Conservation (phyloP, 108 stramenopile genomes). For the Discostella stelligeroides region DNA sequence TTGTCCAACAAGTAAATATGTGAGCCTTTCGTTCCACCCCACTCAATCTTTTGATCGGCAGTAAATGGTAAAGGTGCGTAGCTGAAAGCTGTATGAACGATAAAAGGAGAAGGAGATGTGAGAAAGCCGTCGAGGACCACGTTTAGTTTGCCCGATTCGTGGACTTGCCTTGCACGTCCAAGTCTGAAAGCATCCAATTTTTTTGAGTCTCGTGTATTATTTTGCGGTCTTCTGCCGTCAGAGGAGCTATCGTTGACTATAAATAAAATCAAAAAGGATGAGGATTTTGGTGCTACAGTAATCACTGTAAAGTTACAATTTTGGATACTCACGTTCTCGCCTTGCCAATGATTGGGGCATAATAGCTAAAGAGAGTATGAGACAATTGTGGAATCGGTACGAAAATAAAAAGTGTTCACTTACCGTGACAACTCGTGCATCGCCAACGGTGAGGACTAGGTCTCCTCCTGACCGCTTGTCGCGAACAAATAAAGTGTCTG, state of each 20-base stretch:
- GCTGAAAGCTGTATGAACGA: constrained; percentile 72
- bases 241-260: constrained; percentile 83
- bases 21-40: constrained; percentile 17
- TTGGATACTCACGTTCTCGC: constrained; percentile 28
- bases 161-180: constrained; percentile 71
- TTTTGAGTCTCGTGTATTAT: constrained; percentile 79
- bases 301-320: neutral
- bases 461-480: constrained; percentile 77
- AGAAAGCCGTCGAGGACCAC: neutral
- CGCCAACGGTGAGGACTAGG: constrained; percentile 80
- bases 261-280: neutral
- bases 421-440: constrained; percentile 76
- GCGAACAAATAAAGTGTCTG: constrained; percentile 73
- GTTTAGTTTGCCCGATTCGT: too few relatives aligned
- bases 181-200: constrained; percentile 88
- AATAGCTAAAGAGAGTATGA: neutral
- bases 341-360: constrained; percentile 31
- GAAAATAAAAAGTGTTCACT: neutral
- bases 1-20: constrained; percentile 69
- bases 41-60: constrained; percentile 56
- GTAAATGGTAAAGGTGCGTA: constrained; percentile 93
- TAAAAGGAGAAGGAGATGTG: neutral
- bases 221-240: constrained; percentile 61
- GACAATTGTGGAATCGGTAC: constrained; percentile 1
- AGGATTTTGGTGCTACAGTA: neutral